phyloP scores from a whole-genome alignment of 2,329 filamentous ascomycete species.

The Ophiosphaerella herpotricha region DNA sequence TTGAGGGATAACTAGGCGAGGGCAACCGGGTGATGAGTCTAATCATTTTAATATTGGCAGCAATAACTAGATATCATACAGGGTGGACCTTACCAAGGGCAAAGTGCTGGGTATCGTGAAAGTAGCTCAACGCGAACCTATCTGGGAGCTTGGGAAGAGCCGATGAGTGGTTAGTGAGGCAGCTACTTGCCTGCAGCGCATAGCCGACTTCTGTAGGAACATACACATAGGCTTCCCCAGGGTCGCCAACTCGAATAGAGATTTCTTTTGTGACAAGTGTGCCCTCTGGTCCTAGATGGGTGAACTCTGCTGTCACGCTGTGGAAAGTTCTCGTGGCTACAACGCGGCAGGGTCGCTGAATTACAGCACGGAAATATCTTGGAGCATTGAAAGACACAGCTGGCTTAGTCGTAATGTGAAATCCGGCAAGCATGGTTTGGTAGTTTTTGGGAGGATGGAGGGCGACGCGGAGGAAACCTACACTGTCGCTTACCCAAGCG shows the following conservation, averaged over 20 bases:
- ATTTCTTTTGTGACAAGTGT: slow-evolving; percentile 14
- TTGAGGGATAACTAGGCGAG: too few relatives aligned
- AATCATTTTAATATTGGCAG: too few relatives aligned
- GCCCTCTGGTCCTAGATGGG: slow-evolving; percentile 9
- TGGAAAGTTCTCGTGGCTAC: slow-evolving; percentile 15
- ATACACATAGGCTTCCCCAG: slow-evolving; percentile 19
- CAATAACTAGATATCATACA: too few relatives aligned
- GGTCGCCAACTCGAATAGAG: slow-evolving; percentile 16
- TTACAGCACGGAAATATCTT: slow-evolving; percentile 2
- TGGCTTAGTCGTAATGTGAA: neutral
- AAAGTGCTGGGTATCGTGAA: too few relatives aligned
- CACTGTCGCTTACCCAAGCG: too few relatives aligned
- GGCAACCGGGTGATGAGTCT: too few relatives aligned
- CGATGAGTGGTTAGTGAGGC: too few relatives aligned
- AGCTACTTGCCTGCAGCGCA: slow-evolving; percentile 2
- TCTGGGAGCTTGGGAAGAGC: too few relatives aligned
- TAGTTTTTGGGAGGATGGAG: too few relatives aligned
- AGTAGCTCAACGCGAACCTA: too few relatives aligned
- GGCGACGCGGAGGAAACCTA: too few relatives aligned
- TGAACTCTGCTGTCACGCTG: slow-evolving; percentile 17
- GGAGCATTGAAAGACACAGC: neutral
- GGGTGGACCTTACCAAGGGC: too few relatives aligned
- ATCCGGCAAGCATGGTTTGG: neutral
- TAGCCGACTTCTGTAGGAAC: slow-evolving; percentile 20
- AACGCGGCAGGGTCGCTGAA: slow-evolving; percentile 6